Evolutionary conservation across 768 basidiomycete species (phyloP).

Genomic region (Mycena rosella): DNA sequence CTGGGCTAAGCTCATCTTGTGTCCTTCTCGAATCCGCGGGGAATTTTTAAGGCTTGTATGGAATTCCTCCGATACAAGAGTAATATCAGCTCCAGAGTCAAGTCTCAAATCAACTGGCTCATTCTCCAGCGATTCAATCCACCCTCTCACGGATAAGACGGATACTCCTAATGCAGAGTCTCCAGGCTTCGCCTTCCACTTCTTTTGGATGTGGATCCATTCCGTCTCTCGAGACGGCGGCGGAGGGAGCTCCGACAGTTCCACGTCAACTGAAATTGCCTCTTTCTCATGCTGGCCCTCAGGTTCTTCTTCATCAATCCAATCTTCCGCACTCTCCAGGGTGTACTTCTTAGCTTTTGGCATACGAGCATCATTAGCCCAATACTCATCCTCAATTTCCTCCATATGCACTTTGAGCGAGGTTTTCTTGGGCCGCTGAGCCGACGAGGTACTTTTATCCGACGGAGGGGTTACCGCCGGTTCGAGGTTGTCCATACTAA

Average conservation of each 20-base stretch:
- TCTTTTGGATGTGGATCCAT: neutral
- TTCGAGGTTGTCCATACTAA: too few relatives aligned
- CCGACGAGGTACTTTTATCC: too few relatives aligned
- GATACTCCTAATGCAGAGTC: neutral
- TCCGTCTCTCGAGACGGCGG: neutral
- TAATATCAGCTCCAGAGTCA: neutral
- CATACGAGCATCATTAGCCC: neutral
- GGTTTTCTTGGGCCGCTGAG: too few relatives aligned
- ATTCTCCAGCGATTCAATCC: neutral
- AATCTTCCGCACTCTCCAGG: neutral
- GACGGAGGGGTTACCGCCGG: too few relatives aligned
- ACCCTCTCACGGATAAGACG: neutral
- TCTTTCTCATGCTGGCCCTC: neutral
- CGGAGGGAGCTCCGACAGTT: too few relatives aligned
- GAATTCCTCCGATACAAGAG: neutral
- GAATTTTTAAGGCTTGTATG: neutral
- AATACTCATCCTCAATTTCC: neutral
- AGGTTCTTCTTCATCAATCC: neutral
- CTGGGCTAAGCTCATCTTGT: neutral
- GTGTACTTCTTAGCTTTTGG: neutral
- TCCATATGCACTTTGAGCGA: neutral
- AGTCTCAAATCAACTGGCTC: neutral
- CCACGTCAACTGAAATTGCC: too few relatives aligned
- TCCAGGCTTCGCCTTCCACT: neutral
- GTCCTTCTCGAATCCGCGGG: neutral